These are phyloP conservation scores for Colletotrichum navitas DNA, from an alignment of 2,329 filamentous ascomycete species.

Conservation along the genomic window DNA sequence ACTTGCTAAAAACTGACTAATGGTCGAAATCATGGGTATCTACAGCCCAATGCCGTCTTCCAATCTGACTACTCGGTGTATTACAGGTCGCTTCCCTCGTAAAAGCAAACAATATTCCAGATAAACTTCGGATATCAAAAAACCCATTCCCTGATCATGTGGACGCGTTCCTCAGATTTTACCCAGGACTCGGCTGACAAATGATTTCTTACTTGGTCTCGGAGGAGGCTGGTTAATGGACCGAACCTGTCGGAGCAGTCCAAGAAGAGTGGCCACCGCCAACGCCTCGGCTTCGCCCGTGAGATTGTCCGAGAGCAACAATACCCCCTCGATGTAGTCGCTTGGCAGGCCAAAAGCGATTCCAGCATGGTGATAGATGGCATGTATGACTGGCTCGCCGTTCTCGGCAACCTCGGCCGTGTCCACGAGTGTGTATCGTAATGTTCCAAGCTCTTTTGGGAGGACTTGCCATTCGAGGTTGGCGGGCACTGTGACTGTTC, in stretches of 20 bases:
- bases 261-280: slow-evolving; percentile 21
- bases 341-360: slow-evolving; percentile 27
- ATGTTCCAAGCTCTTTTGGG: slow-evolving; percentile 25
- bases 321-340: slow-evolving; percentile 41
- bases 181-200: slow-evolving; percentile 19
- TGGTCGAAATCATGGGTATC: background rate
- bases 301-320: slow-evolving; percentile 32
- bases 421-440: slow-evolving; percentile 40
- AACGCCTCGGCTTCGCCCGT: slow-evolving; percentile 19
- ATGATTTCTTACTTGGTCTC: slow-evolving; percentile 19
- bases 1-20: background rate
- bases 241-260: slow-evolving; percentile 29
- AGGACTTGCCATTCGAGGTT: slow-evolving; percentile 35
- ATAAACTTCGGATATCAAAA: too few species aligned
- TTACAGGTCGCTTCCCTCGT: background rate
- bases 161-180: background rate
- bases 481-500: background rate
- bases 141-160: background rate
- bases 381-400: slow-evolving; percentile 21
- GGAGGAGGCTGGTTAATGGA: slow-evolving; percentile 26
- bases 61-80: background rate
- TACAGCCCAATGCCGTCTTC: background rate
- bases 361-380: slow-evolving; percentile 43
- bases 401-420: background rate
- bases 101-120: background rate